phyloP scores from a whole-genome alignment of 2,329 filamentous ascomycete genomes.

The Pyrenophora tritici-repentis region DNA sequence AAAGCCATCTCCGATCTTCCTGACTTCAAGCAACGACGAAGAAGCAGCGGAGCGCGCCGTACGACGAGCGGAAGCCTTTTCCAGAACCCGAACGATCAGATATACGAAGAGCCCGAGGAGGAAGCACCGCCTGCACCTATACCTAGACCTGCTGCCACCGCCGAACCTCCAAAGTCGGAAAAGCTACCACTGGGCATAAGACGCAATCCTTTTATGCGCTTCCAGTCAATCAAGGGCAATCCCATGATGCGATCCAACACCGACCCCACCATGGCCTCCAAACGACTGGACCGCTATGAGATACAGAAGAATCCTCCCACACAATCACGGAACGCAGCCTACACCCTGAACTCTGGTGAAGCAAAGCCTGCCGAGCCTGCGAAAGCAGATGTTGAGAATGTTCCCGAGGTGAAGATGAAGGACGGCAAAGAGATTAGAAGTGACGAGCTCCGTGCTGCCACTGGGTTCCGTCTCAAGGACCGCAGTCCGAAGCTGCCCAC shows the following conservation, averaged over 20 bases:
- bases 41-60: constrained; percentile 69
- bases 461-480: constrained; percentile 85
- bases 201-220: constrained; percentile 68
- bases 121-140: constrained; percentile 32
- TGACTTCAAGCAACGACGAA: constrained; percentile 50
- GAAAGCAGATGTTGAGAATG: constrained; percentile 39
- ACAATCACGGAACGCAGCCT: constrained; percentile 80
- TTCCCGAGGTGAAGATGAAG: constrained; percentile 61
- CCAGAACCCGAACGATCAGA: constrained; percentile 72
- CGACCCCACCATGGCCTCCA: constrained; percentile 53
- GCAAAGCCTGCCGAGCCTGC: constrained; percentile 38
- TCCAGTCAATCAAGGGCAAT: constrained; percentile 59
- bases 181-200: constrained; percentile 58
- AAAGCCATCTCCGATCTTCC: constrained; percentile 36
- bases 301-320: constrained; percentile 83
- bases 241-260: constrained; percentile 51
- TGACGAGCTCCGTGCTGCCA: constrained; percentile 88
- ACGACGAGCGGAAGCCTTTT: constrained; percentile 74
- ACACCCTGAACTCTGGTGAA: constrained; percentile 67
- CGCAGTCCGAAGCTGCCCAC: constrained; percentile 85
- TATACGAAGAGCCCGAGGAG: constrained; percentile 84
- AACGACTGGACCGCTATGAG: constrained; percentile 62
- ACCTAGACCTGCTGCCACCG: constrained; percentile 31
- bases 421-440: constrained; percentile 82
- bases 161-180: constrained; percentile 38